Evolutionary conservation across 2,329 filamentous ascomycete species (phyloP), one percentile per base, ranked within the genome.

Genomic region (Aureobasidium sp.): DNA sequence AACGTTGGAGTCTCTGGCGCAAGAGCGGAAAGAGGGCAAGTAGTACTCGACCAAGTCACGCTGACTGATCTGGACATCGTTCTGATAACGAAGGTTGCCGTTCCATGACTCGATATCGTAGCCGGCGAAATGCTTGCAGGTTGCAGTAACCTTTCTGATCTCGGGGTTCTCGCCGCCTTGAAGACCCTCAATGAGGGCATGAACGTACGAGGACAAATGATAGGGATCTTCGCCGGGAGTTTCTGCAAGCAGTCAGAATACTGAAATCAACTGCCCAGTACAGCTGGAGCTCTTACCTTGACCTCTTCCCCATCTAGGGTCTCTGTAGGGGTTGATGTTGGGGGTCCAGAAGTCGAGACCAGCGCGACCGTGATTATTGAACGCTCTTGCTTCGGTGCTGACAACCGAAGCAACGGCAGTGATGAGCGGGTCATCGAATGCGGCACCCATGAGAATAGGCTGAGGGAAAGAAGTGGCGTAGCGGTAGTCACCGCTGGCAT

Each of bases 31-130:
- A 0, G 81, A 76, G 1, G 79, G 81, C 35, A 84, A 72, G 61
- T 84, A 86, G 66, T 86, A 87, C 60, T 86, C 83, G 0, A 77
- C 74, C 4, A 87, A 68, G 56, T 88, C 84, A 59, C 86, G 83
- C 44, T 73, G 68, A 8, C 73, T 71, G 55, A 84, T 77, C 11
- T 74, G 68, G 5, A 81, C 75, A 61, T 84, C 72, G 56, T 80
- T 83, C 14, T 74, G 72, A 62, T 76, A 72, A 12, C 65, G 57
- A 22, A 60, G 60, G 48, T 64, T 63, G 14, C 61, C 62, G 49
- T 66, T 63, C 63, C 62, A 66, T 32, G 48, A 59, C 54, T 66
- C 61, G 21, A 65, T 57, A 38, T 66, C 61, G 55, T 65, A 66
- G 14, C 57, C 66, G 3, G 66, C 70, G 45, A 71, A 74, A 57